Evolutionary conservation across 2,329 filamentous ascomycete genomes (phyloP).

Genomic region (Neonectria neomacrospora): DNA sequence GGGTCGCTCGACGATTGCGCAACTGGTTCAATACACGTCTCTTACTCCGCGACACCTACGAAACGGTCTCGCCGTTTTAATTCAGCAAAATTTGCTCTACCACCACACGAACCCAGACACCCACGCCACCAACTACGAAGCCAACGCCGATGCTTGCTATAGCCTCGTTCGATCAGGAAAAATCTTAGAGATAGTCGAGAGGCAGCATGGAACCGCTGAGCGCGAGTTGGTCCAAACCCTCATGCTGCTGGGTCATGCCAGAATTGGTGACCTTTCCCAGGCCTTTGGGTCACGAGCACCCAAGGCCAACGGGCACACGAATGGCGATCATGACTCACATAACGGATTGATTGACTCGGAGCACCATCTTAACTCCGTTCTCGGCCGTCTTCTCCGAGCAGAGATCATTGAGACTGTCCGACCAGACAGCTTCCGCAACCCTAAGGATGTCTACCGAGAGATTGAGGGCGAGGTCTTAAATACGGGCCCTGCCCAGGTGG

Average conservation of each 20-base stretch:
- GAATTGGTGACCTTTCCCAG: slow-evolving; percentile 74
- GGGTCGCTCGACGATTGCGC: slow-evolving; percentile 78
- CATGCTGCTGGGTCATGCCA: slow-evolving; percentile 80
- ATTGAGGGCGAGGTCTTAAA: slow-evolving; percentile 72
- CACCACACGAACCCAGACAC: slow-evolving; percentile 74
- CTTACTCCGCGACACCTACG: slow-evolving; percentile 80
- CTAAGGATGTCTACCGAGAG: slow-evolving; percentile 68
- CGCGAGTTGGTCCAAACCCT: slow-evolving; percentile 80
- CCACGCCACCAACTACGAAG: slow-evolving; percentile 80
- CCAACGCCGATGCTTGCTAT: slow-evolving; percentile 83
- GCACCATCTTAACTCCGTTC: slow-evolving; percentile 60
- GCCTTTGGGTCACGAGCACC: slow-evolving; percentile 62
- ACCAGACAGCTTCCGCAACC: slow-evolving; percentile 66
- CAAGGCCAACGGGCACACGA: slow-evolving; percentile 50
- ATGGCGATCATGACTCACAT: slow-evolving; percentile 47
- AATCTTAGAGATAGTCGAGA: slow-evolving; percentile 79
- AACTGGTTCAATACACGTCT: slow-evolving; percentile 77
- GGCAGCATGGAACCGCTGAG: slow-evolving; percentile 78
- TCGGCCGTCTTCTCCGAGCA: slow-evolving; percentile 67
- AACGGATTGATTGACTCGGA: slow-evolving; percentile 56
- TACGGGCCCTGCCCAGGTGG: slow-evolving; percentile 55
- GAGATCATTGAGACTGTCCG: slow-evolving; percentile 76
- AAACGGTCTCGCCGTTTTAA: slow-evolving; percentile 83
- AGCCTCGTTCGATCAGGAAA: slow-evolving; percentile 83
- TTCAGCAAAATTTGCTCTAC: slow-evolving; percentile 88